Percentiles rank a stretch among this genome's conserved stretches.
Evolutionary conservation across 306 rosid genomes (phyloP).

Genomic region (Luffa acutangula): DNA sequence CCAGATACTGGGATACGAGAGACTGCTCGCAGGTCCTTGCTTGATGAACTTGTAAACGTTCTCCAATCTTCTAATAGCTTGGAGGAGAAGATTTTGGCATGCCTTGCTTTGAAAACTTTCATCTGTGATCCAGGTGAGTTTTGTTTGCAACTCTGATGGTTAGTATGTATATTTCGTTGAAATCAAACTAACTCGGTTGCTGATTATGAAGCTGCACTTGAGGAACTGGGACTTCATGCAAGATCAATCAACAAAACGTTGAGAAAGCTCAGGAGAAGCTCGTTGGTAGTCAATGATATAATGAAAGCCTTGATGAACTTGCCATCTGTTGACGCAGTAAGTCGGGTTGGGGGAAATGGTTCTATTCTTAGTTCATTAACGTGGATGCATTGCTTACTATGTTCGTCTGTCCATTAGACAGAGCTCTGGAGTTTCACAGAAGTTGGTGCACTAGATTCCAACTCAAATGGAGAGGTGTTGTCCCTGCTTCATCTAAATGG

Average conservation of each 20-base stretch:
- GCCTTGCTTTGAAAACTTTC: constrained; percentile 66
- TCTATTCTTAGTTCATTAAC: background rate
- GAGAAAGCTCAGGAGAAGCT: constrained; percentile 60
- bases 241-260: constrained; percentile 60
- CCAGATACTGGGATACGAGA: constrained; percentile 74
- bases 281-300: constrained; percentile 48
- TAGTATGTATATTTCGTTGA: background rate
- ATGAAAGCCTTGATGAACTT: constrained; percentile 63
- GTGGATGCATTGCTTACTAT: constrained; percentile 8
- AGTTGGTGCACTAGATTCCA: constrained; percentile 53
- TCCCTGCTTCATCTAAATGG: constrained; percentile 62
- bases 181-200: constrained; percentile 9
- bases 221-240: constrained; percentile 57
- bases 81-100: constrained; percentile 69
- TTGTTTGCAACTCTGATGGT: background rate
- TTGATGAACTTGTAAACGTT: constrained; percentile 53
- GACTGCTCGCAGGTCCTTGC: constrained; percentile 63
- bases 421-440: constrained; percentile 80
- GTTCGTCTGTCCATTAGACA: constrained; percentile 30
- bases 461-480: constrained; percentile 66
- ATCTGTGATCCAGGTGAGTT: constrained; percentile 46
- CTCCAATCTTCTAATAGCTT: constrained; percentile 63
- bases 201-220: constrained; percentile 48
- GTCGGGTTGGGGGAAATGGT: constrained; percentile 16
- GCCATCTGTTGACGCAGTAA: constrained; percentile 69